Percentiles rank a stretch among this genome's conserved stretches.
Conservation (phyloP, 73 alveolate genomes). For the Blepharisma japonicum region DNA sequence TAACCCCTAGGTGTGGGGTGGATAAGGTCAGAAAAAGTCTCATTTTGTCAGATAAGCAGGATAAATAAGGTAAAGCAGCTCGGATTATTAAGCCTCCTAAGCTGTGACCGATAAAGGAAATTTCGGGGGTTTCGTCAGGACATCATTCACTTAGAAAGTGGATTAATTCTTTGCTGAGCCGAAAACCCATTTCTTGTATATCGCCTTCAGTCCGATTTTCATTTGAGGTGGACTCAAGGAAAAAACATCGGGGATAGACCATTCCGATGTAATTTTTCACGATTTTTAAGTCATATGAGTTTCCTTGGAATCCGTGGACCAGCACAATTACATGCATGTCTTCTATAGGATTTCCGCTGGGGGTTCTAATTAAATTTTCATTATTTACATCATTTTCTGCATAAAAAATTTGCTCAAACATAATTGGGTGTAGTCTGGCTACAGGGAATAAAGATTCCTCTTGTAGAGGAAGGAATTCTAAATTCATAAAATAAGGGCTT, state of each 20-base stretch:
- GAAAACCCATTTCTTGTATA: slow-evolving; percentile 93
- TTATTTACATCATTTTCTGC: not conserved
- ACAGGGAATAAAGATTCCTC: not conserved
- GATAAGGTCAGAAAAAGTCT: slow-evolving; percentile 86
- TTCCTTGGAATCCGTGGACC: slow-evolving; percentile 98
- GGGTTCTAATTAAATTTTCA: not conserved
- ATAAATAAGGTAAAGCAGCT: slow-evolving; percentile 90
- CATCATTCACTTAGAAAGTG: slow-evolving; percentile 83
- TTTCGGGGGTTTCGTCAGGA: slow-evolving; percentile 79
- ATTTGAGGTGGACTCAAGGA: slow-evolving; percentile 86
- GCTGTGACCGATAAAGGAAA: slow-evolving; percentile 81
- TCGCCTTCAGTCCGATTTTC: slow-evolving; percentile 95
- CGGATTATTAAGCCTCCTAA: slow-evolving; percentile 62
- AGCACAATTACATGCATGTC: slow-evolving; percentile 94
- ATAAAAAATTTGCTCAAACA: slow-evolving; percentile 21
- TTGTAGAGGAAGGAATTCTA: not conserved
- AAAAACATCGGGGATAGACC: slow-evolving; percentile 90
- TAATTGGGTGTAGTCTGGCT: slow-evolving; percentile 24
- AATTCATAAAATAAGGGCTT: slow-evolving; percentile 12
- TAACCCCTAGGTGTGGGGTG: slow-evolving; percentile 94
- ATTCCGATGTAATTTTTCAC: slow-evolving; percentile 87
- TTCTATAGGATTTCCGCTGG: not conserved
- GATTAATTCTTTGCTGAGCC: slow-evolving; percentile 85
- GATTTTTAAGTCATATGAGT: slow-evolving; percentile 92
- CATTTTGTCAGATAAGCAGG: slow-evolving; percentile 83